Base-by-base conservation (phyloP, 441 rosid species). In the Capsella rubella region DNA sequence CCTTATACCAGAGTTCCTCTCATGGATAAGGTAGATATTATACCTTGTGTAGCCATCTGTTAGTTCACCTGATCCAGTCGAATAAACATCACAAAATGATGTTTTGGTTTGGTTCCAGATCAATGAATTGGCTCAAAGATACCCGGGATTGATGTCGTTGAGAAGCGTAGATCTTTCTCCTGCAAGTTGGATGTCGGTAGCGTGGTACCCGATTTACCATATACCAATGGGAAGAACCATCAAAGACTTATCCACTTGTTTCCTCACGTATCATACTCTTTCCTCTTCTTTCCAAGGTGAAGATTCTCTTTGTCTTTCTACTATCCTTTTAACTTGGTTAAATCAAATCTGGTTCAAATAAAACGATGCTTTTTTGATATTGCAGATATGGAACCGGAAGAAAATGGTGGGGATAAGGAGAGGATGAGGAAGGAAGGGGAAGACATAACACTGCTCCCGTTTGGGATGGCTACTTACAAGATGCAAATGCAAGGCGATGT, bases 141-240 rank as follows among this genome's bases (percentile, higher is more conserved):
- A 76, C 76, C 93, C 91, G 0, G 98, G 97, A 34, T 80, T 95
- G 78, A 88, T 87, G 89, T 85, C 97, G 1, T 77, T 95, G 78
- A 87, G 96, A 82, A 93, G 93, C 60, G 92, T 95, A 11, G 99
- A 95, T 83, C 99, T 95, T 85, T 95, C 99, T 2, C 99, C 99
- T 1, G 99, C 98, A 21, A 93, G 97, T 72, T 95, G 99, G 99
- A 95, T 95, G 98, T 94, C 99, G 0, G 93, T 95, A 61, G 95
- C 98, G 4, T 95, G 99, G 99, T 95, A 95, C 71, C 99, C 99
- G 0, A 92, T 95, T 40, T 95, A 95, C 79, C 98, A 90, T 82
- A 95, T 95, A 60, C 99, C 99, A 10, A 92, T 92, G 98, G 98
- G 98, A 72, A 87, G 96, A 76, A 89, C 97, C 73, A 92, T 95